Conservation (phyloP, 257 asterid genomes). For the Solanum arcanum region DNA sequence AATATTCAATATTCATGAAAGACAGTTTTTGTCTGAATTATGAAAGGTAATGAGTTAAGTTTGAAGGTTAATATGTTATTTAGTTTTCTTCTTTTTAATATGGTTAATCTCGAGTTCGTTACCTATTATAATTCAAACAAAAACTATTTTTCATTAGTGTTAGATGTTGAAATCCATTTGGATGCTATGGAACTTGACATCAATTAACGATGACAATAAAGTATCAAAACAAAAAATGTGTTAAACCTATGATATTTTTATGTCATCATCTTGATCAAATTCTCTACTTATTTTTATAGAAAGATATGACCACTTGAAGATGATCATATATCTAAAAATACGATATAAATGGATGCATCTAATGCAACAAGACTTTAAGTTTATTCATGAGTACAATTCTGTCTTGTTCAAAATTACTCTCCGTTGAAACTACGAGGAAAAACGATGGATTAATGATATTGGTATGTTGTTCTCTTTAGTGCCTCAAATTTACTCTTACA, state of each 20-base stretch:
- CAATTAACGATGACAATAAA: neutral
- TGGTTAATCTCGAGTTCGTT: neutral
- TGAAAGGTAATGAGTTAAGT: neutral
- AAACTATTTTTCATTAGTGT: neutral
- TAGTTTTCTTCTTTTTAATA: no score
- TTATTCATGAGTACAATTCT: neutral
- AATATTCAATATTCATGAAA: no score
- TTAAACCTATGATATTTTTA: neutral
- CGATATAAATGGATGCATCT: neutral
- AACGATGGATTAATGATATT: no score
- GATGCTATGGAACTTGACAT: neutral
- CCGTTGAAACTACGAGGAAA: no score
- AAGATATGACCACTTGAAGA: neutral
- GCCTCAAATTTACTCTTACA: no score
- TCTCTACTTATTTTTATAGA: neutral
- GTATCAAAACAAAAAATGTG: neutral
- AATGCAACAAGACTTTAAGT: neutral
- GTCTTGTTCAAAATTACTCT: neutral
- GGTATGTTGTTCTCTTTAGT: no score
- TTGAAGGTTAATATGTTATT: neutral
- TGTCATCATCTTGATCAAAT: neutral
- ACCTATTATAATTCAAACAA: no score
- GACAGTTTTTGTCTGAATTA: accelerated
- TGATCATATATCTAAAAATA: no score
- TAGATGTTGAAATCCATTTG: neutral